Base-by-base conservation (phyloP, 495 filamentous ascomycete genomes). In the Pyrenula aspistea region DNA sequence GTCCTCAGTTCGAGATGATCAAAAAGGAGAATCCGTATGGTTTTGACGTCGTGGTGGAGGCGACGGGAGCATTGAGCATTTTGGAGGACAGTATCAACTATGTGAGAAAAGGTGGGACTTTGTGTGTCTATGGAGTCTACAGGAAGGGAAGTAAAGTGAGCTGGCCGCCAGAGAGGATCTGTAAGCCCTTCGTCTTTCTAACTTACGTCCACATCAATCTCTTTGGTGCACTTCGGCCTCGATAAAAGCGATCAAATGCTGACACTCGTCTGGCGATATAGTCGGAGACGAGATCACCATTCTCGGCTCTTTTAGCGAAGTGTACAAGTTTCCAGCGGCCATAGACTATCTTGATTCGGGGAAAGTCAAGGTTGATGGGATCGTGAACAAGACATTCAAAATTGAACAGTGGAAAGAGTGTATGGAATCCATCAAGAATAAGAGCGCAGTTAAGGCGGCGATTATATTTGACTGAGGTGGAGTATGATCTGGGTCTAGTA, bases 321-420 rank as follows among this genome's bases (percentile, higher is more conserved):
- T 81, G 15, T 84, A 84, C 72, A 86, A 86, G 76, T 88, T 85
- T 76, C 83, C 84, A 2, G 77, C 83, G 24, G 84, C 84, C 8
- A 80, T 87, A 58, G 79, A 83, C 68, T 86, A 87, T 68, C 76
- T 85, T 36, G 84, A 86, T 62, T 78, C 71, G 4, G 83, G 76
- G 53, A 84, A 83, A 71, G 77, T 86, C 55, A 85, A 81, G 68
- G 74, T 79, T 20, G 64, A 70, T 23, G 74, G 73, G 1, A 79
- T 79, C 55, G 77, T 79, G 21, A 75, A 77, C 67, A 77, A 79
- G 65, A 65, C 66, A 36, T 80, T 74, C 59, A 76, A 65, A 63
- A 68, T 73, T 48, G 75, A 73, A 52, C 66, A 69, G 68, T 76
- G 67, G 76, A 68, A 66, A 55, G 65, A 69, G 52, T 74, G 68